Evolutionary conservation across 495 filamentous ascomycete genomes (phyloP).

Genomic region (Aspergillus baeticus): DNA sequence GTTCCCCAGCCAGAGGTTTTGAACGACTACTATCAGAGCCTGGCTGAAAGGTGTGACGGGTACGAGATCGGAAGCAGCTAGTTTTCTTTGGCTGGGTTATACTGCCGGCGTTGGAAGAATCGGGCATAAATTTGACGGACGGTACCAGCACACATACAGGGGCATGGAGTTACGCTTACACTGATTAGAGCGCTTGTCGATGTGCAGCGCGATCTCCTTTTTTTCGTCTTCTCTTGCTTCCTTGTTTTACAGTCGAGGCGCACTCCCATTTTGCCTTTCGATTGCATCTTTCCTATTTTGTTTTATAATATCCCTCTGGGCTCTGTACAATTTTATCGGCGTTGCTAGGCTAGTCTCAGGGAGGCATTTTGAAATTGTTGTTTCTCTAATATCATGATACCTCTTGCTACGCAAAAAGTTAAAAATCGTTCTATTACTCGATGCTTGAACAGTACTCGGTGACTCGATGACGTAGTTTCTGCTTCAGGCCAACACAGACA

Average conservation of each 20-base stretch:
- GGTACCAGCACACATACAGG: conserved; percentile 16
- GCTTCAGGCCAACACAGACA: conserved; percentile 5
- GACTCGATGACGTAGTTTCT: conserved; percentile 6
- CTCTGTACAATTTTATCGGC: conserved; percentile 8
- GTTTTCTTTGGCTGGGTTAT: not conserved
- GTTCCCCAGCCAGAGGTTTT: conserved; percentile 92
- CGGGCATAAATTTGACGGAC: not conserved
- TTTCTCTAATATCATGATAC: not conserved
- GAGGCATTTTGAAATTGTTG: conserved; percentile 11
- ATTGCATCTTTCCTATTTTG: conserved; percentile 9
- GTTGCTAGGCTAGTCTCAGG: conserved; percentile 7
- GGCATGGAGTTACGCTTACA: conserved; percentile 16
- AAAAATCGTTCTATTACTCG: too few species aligned
- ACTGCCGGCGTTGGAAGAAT: not conserved
- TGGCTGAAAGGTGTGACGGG: conserved; percentile 70
- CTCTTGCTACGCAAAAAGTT: too few species aligned
- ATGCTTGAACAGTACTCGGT: not conserved
- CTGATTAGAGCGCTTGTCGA: conserved; percentile 13
- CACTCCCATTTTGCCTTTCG: too few species aligned
- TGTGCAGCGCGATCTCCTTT: not conserved
- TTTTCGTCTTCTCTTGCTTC: not conserved
- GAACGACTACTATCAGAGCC: conserved; percentile 85
- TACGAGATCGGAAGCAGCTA: conserved; percentile 47
- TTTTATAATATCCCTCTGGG: conserved; percentile 5
- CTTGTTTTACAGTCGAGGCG: not conserved